phyloP scores from a whole-genome alignment of 1,284 basidiomycete genomes.

The Quambalaria eucalypti region DNA sequence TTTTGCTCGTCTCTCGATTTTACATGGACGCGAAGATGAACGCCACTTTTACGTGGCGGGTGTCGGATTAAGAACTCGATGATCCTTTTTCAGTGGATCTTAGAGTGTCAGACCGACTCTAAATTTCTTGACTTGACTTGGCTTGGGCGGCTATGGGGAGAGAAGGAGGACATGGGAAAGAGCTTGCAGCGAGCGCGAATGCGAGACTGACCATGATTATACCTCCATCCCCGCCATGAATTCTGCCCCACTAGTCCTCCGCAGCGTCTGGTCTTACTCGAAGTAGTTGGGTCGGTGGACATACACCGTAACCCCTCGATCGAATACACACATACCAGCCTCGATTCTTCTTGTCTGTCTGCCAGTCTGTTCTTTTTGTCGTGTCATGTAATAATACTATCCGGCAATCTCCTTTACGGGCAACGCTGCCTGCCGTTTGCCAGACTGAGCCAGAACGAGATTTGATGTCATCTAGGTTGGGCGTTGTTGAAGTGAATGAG shows the following conservation, averaged over 20 bases:
- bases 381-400: too few species aligned
- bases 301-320: too few species aligned
- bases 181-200: neutral
- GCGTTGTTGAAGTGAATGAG: too few species aligned
- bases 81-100: slow-evolving; percentile 30
- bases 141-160: neutral
- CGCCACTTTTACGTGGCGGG: slow-evolving; percentile 25
- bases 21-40: slow-evolving; percentile 2
- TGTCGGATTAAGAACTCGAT: slow-evolving; percentile 41
- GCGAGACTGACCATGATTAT: neutral
- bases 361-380: too few species aligned
- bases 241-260: slow-evolving; percentile 23
- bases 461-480: too few species aligned
- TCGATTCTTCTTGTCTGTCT: too few species aligned
- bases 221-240: neutral
- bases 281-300: too few species aligned
- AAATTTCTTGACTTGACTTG: slow-evolving; percentile 22
- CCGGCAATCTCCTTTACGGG: too few species aligned
- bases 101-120: slow-evolving; percentile 44
- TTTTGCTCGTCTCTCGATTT: slow-evolving; percentile 5
- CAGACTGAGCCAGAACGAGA: too few species aligned
- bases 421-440: too few species aligned
- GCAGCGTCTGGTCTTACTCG: slow-evolving; percentile 36
- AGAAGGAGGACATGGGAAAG: neutral
- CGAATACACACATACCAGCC: too few species aligned